These are phyloP conservation scores for Alisma plantagoaquatica DNA, from an alignment of 106 monocot genomes.

Conservation along the genomic window DNA sequence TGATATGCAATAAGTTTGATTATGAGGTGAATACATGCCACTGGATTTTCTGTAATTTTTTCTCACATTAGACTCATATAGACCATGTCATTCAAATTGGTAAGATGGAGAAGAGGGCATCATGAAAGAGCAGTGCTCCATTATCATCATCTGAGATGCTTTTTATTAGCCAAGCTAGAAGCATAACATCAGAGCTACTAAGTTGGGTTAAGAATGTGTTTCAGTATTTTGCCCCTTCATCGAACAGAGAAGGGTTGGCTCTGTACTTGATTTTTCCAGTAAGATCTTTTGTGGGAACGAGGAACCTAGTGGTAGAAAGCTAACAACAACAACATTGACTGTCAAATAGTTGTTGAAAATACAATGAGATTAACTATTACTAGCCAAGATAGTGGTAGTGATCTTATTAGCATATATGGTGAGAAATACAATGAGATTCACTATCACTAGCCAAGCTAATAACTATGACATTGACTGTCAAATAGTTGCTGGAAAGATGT, in stretches of 20 bases:
- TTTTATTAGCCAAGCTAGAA: slow-evolving; percentile 92
- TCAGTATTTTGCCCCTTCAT: slow-evolving; percentile 83
- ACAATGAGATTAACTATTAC: too few relatives aligned
- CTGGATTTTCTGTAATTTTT: slow-evolving; percentile 95
- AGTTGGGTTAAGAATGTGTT: slow-evolving; percentile 98
- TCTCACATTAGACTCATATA: slow-evolving; percentile 95
- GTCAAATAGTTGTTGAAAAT: too few relatives aligned
- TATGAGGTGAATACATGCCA: slow-evolving; percentile 98
- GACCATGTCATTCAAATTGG: slow-evolving; percentile 84
- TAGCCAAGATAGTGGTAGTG: too few relatives aligned
- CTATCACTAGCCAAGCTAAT: too few relatives aligned
- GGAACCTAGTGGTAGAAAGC: slow-evolving; percentile 71
- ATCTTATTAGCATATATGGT: too few relatives aligned
- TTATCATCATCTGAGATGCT: slow-evolving; percentile 86
- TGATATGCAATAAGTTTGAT: slow-evolving; percentile 94
- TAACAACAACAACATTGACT: too few relatives aligned
- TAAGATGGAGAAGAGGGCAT: slow-evolving; percentile 63
- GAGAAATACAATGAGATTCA: too few relatives aligned
- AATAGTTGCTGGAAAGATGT: too few relatives aligned
- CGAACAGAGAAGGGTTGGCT: slow-evolving; percentile 62
- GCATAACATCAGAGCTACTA: slow-evolving; percentile 73
- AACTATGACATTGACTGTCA: too few relatives aligned
- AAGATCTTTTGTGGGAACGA: slow-evolving; percentile 85
- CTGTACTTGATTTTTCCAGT: slow-evolving; percentile 74
- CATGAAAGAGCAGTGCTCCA: slow-evolving; percentile 29